Base-by-base conservation (phyloP, 2,329 filamentous ascomycete genomes). In the Bipolaris victoriae region DNA sequence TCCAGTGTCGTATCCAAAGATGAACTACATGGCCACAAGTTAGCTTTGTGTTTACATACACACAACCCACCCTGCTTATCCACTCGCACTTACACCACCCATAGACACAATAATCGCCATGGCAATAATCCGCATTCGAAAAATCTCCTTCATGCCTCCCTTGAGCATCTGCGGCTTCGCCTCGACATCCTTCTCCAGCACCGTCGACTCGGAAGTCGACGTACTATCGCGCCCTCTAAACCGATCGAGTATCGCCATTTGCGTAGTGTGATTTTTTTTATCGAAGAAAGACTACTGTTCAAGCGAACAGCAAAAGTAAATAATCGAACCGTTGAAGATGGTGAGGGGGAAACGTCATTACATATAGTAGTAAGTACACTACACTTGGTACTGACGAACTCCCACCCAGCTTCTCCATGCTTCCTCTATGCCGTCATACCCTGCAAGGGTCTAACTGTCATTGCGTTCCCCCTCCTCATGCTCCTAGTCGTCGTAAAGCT, bases 1-100 rank as follows among this genome's bases (percentile, higher is more conserved):
- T 49, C 73, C 72, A 5, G 67, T 72, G 39, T 76, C 73, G 44
- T 76, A 76, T 13, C 73, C 72, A 35, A 73, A 72, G 44, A 73
- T 57, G 37, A 50, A 49, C 55, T 50, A 35, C 13, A 6, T 16
- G 3, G 5, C 22, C 39, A n/a, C 7, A 29, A 29, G 40, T 58
- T 26, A 55, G 46, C 20, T 31, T 31, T 11, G 0, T 41, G 39
- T 7, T 7, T 9, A 18, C 4, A 18, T n/a, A 11, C 9, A 11
- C n/a, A 11, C 10, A 13, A 22, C 15, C 9, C 5, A 5, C 18
- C 45, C 3, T 33, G 9, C 6, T 13, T 7, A 7, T 20, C 26
- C 9, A 60, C 36, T 31, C 26, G 26, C 26, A 64, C 74, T 26
- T 71, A 75, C 26, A 41, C 73, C 72, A 13, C 73, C 73, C 71